These are phyloP conservation scores for Mycena alexandri DNA, from an alignment of 768 basidiomycete species.

Conservation along the genomic window DNA sequence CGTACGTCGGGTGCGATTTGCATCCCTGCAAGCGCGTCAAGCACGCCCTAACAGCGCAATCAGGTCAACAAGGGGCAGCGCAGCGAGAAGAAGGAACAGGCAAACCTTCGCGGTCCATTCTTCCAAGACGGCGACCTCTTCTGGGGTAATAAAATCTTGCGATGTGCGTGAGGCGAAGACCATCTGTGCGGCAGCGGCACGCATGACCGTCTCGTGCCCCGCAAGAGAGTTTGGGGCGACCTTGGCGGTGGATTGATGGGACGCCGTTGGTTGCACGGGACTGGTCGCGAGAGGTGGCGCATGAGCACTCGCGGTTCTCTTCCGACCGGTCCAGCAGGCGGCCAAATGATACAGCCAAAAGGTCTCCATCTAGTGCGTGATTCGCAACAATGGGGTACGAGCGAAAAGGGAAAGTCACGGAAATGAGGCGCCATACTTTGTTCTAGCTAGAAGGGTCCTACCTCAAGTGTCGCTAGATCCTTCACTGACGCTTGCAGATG, in stretches of 20 bases:
- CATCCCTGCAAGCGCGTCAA: constrained; percentile 66
- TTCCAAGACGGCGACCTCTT: constrained; percentile 70
- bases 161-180: constrained; percentile 84
- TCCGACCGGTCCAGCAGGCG: constrained; percentile 68
- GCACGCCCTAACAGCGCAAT: constrained; percentile 56
- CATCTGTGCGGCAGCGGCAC: constrained; percentile 86
- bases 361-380: constrained; percentile 79
- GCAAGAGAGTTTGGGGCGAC: constrained; percentile 37
- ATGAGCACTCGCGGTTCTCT: constrained; percentile 36
- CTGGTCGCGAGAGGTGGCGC: constrained; percentile 59
- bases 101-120: constrained; percentile 67
- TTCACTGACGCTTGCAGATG: constrained; percentile 62
- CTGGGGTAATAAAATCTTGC: constrained; percentile 80
- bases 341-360: constrained; percentile 87
- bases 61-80: constrained; percentile 25
- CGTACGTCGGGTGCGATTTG: constrained; percentile 66
- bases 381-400: neutral
- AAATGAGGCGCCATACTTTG: constrained; percentile 22
- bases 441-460: constrained; percentile 42
- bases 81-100: constrained; percentile 13
- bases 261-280: constrained; percentile 56
- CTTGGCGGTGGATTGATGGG: constrained; percentile 42
- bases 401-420: constrained; percentile 16
- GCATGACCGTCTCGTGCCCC: constrained; percentile 58
- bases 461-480: constrained; percentile 79